Evolutionary conservation across 495 filamentous ascomycete species (phyloP), one percentile per base, ranked within the genome.

Genomic region (Penicillium samsonianum): DNA sequence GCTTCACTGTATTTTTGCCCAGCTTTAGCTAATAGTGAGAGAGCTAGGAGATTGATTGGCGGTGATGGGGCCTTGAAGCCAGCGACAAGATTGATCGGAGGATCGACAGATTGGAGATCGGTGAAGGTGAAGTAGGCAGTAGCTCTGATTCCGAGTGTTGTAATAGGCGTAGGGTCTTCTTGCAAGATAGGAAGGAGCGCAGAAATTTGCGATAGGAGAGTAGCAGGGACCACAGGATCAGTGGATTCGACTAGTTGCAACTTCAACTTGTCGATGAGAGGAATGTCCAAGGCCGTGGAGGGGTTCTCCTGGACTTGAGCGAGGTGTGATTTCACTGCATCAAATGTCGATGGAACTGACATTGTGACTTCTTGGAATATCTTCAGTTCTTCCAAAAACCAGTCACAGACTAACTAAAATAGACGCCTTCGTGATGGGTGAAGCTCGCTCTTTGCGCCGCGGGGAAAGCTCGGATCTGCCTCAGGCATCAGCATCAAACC

Each of bases 21-120:
- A 10, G 90, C 91, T 65, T 95, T 96, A 58, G 81, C 78, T 45
- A 96, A 71, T 51, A 96, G 69, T 3, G 81, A 77, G 26, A 96
- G 78, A 52, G 83, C 87, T 19, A 93, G 79, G 11, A 87, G 63
- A 63, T 93, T 91, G 63, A 89, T 83, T 0, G 87, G 81, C 16
- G 80, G 76, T 3, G 84, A 81, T 1, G 85, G 81, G 4, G 85
- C 83, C 40, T 75, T 73, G 45, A 91, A 79, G 8, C 79, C 80
- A 23, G 77, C 77, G 48, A 73, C 55, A 46, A 83, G 76, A 47
- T 81, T 65, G 25, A 80, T 68, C 3, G 78, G 68, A 37, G 80
- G 80, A 4, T 78, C 53, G 37, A 82, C 58, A 6, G 75, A 63
- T 25, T 73, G 73, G 30, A 82, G 67, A 25, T 78, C 71, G 12